phyloP scores from a whole-genome alignment of 345 rosid species.

The Dipteronia dyeriana region DNA sequence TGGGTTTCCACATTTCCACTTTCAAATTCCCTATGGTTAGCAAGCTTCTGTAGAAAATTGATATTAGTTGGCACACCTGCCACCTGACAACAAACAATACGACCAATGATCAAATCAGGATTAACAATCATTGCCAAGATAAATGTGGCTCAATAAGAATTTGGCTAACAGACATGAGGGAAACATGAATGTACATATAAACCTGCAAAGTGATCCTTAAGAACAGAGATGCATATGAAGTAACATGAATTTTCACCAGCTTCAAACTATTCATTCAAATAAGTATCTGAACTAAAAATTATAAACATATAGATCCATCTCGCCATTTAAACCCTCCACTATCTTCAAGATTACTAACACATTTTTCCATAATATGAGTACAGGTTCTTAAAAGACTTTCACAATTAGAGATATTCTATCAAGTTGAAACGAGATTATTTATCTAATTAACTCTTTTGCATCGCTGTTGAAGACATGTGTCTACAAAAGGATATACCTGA shows the following conservation, averaged over 20 bases:
- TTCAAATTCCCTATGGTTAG: constrained; percentile 70
- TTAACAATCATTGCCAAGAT: background rate
- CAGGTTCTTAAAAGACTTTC: background rate
- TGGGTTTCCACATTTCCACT: constrained; percentile 90
- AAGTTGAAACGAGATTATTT: constrained; percentile 4
- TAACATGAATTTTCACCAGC: background rate
- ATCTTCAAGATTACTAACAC: constrained; percentile 9
- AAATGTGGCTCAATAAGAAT: background rate
- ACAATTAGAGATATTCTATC: background rate
- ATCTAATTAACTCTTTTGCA: constrained; percentile 9
- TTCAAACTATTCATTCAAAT: background rate
- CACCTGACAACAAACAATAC: constrained; percentile 53
- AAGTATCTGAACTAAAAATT: background rate
- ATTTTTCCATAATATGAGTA: background rate
- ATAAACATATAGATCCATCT: constrained; percentile 9
- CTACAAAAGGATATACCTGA: constrained; percentile 52
- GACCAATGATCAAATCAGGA: constrained; percentile 18
- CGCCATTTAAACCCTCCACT: background rate
- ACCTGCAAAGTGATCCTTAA: background rate
- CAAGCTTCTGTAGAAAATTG: constrained; percentile 75
- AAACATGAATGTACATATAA: background rate
- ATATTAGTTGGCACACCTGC: constrained; percentile 96
- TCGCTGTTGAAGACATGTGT: constrained; percentile 13
- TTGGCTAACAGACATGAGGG: background rate
- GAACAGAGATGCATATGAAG: background rate